Percentiles rank a stretch among this genome's conserved stretches.
phyloP scores from a whole-genome alignment of 106 monocot species.

The Dactylorhiza incarnata region DNA sequence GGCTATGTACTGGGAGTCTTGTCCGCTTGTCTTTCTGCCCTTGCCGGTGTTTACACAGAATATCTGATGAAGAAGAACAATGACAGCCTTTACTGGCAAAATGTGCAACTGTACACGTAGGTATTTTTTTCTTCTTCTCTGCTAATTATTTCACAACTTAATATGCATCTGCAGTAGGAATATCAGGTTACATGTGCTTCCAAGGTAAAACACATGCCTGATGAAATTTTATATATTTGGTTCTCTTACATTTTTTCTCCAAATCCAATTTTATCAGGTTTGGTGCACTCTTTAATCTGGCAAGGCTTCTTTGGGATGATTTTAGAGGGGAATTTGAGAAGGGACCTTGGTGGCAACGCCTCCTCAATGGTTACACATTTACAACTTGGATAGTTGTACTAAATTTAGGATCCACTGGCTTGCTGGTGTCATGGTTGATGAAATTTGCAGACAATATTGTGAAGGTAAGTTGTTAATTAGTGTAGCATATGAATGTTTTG shows the following conservation, averaged over 20 bases:
- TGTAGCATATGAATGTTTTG: neutral
- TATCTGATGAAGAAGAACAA: conserved; percentile 97
- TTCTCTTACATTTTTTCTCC: neutral
- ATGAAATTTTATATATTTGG: neutral
- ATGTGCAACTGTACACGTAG: conserved; percentile 86
- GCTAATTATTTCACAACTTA: neutral
- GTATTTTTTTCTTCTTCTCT: conserved; percentile 10
- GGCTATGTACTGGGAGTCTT: conserved; percentile 82
- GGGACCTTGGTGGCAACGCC: conserved; percentile 87
- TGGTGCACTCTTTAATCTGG: conserved; percentile 89
- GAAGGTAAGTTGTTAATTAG: conserved; percentile 37
- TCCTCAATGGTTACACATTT: conserved; percentile 74
- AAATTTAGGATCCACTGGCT: conserved; percentile 84
- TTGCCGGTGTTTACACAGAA: conserved; percentile 95
- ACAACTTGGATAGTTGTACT: conserved; percentile 92
- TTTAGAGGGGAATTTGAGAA: conserved; percentile 76
- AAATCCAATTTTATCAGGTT: conserved; percentile 44
- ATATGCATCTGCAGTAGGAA: neutral
- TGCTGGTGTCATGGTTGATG: conserved; percentile 97
- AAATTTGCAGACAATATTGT: conserved; percentile 98
- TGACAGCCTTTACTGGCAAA: conserved; percentile 95
- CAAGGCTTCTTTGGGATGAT: conserved; percentile 72
- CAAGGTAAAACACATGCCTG: neutral
- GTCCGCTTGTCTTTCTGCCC: conserved; percentile 97
- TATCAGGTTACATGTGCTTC: neutral